These are phyloP conservation scores for Diplogelasinospora grovesii DNA, from an alignment of 495 filamentous ascomycete species.

Conservation along the genomic window DNA sequence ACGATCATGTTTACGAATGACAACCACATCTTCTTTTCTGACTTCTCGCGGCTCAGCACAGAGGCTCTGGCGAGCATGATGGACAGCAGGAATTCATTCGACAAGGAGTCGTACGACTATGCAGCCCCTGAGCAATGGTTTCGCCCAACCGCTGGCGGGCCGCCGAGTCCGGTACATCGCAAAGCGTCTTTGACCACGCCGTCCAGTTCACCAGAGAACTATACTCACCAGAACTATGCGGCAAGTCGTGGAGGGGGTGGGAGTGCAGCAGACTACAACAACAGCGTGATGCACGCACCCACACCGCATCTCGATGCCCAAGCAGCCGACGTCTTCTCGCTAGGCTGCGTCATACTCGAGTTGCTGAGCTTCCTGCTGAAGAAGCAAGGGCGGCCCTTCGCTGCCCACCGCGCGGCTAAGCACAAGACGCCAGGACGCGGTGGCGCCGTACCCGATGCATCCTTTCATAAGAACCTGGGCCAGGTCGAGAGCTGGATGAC, in stretches of 20 bases:
- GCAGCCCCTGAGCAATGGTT: constrained; percentile 76
- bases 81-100: constrained; percentile 42
- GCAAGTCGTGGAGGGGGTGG: constrained; percentile 29
- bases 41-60: constrained; percentile 53
- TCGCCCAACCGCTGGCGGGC: constrained; percentile 31
- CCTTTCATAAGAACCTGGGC: constrained; percentile 74
- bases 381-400: constrained; percentile 61
- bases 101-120: constrained; percentile 83
- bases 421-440: constrained; percentile 60
- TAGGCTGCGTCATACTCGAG: constrained; percentile 64
- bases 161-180: constrained; percentile 18
- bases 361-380: constrained; percentile 68
- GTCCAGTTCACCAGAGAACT: constrained; percentile 27
- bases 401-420: constrained; percentile 63
- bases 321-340: constrained; percentile 68
- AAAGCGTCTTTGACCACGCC: constrained; percentile 23
- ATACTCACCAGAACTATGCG: constrained; percentile 29
- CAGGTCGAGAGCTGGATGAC: constrained; percentile 77
- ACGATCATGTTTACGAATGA: constrained; percentile 68
- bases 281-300: constrained; percentile 24
- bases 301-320: constrained; percentile 38
- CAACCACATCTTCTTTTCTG: constrained; percentile 66
- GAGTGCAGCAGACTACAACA: constrained; percentile 16
- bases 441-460: constrained; percentile 63
- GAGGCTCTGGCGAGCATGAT: constrained; percentile 33